These are phyloP conservation scores for Aspergillus spinulosporus DNA, from an alignment of 2,329 filamentous ascomycete genomes.

Conservation along the genomic window DNA sequence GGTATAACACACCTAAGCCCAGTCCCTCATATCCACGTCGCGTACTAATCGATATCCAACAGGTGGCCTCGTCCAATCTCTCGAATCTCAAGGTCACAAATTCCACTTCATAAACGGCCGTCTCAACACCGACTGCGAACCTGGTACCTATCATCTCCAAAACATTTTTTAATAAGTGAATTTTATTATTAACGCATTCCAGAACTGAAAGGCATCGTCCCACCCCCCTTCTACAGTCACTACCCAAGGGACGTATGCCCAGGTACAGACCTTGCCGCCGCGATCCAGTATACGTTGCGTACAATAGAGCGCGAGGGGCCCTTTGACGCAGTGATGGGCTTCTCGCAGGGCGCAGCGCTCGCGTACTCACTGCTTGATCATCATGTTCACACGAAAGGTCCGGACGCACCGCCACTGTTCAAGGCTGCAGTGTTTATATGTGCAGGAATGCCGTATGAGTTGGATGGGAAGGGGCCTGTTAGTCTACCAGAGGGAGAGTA, in stretches of 20 bases:
- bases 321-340: slow-evolving; percentile 36
- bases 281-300: slow-evolving; percentile 27
- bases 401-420: slow-evolving; percentile 26
- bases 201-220: slow-evolving; percentile 34
- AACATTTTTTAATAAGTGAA: not conserved
- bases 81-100: slow-evolving; percentile 30
- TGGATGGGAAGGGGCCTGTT: slow-evolving; percentile 24
- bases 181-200: not conserved
- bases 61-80: slow-evolving; percentile 31
- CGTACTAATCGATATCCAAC: not conserved
- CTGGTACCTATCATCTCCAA: slow-evolving; percentile 26
- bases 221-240: slow-evolving; percentile 36
- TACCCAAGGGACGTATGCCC: slow-evolving; percentile 28
- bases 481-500: slow-evolving; percentile 17
- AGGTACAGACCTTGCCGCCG: slow-evolving; percentile 24
- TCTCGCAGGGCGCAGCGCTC: slow-evolving; percentile 35
- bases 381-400: slow-evolving; percentile 24
- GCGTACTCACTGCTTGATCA: slow-evolving; percentile 28
- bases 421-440: slow-evolving; percentile 36
- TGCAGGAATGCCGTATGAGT: slow-evolving; percentile 28
- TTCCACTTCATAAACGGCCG: slow-evolving; percentile 34
- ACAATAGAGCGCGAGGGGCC: slow-evolving; percentile 29
- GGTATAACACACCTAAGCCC: slow-evolving; percentile 17
- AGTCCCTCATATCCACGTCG: no score
- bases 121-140: slow-evolving; percentile 27